Conservation (phyloP, 116 monocot genomes). For the Posidonia oceanica region DNA sequence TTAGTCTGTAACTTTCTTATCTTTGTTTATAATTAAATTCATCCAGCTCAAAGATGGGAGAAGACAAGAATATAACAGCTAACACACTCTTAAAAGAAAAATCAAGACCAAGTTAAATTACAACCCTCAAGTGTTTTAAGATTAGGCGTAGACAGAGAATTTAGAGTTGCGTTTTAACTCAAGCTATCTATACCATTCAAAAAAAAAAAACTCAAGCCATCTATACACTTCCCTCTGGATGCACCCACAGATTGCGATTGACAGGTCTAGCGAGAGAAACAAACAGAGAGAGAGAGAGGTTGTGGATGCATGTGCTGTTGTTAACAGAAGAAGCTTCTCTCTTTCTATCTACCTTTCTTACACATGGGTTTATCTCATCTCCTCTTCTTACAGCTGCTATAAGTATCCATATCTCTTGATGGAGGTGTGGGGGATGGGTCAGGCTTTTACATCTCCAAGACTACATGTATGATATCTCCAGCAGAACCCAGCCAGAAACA, state of each 20-base stretch:
- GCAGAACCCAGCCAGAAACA: too few species aligned
- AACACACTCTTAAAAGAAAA: neutral
- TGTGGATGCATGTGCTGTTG: conserved; percentile 13
- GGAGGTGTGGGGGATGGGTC: neutral
- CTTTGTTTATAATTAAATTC: too few species aligned
- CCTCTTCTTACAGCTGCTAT: conserved; percentile 2
- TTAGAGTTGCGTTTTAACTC: neutral
- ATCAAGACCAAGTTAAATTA: neutral
- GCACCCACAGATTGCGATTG: conserved; percentile 4
- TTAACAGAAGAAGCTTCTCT: conserved; percentile 12
- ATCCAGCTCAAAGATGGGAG: too few species aligned
- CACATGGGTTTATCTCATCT: conserved; percentile 17
- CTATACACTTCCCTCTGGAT: neutral
- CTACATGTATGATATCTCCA: too few species aligned
- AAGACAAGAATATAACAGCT: neutral
- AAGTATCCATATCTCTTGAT: neutral
- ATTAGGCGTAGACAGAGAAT: neutral
- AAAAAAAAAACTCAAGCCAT: neutral
- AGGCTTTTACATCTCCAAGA: neutral
- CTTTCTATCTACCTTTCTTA: conserved; percentile 10
- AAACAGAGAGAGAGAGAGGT: neutral
- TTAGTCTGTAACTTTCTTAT: too few species aligned
- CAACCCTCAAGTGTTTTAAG: neutral
- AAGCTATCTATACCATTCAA: too few species aligned
- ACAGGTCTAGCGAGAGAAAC: neutral